Percentiles rank a stretch among this genome's conserved stretches.
phyloP scores from a whole-genome alignment of 108 stramenopile genomes.

The Skeletonema potamos region DNA sequence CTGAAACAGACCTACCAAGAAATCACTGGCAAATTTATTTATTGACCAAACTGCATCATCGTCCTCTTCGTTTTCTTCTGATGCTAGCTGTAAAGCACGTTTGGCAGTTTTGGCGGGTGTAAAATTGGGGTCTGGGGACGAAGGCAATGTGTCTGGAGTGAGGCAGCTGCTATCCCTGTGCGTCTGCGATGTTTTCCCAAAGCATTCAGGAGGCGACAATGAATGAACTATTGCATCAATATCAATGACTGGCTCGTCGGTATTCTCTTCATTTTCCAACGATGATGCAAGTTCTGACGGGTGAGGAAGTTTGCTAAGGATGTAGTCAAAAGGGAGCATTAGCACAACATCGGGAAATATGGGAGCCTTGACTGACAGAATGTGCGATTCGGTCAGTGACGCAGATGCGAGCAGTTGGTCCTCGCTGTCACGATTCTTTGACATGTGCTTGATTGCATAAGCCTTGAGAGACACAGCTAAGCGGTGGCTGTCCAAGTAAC shows the following conservation, averaged over 20 bases:
- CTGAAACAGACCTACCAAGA: slow-evolving; percentile 28
- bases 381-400: slow-evolving; percentile 76
- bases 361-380: slow-evolving; percentile 62
- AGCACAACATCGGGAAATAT: slow-evolving; percentile 68
- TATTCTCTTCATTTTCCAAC: slow-evolving; percentile 28
- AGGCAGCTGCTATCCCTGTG: neutral
- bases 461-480: slow-evolving; percentile 74
- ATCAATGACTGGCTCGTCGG: slow-evolving; percentile 60
- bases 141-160: slow-evolving; percentile 13
- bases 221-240: slow-evolving; percentile 60
- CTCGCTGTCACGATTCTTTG: slow-evolving; percentile 30
- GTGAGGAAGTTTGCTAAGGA: slow-evolving; percentile 63
- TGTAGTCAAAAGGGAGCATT: slow-evolving; percentile 70
- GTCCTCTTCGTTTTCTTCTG: neutral
- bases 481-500: slow-evolving; percentile 81
- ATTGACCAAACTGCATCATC: slow-evolving; percentile 36
- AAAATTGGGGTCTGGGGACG: slow-evolving; percentile 28
- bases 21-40: slow-evolving; percentile 34
- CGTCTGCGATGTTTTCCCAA: slow-evolving; percentile 32
- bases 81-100: neutral
- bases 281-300: slow-evolving; percentile 28
- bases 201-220: slow-evolving; percentile 79
- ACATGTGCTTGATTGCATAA: slow-evolving; percentile 63
- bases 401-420: slow-evolving; percentile 57
- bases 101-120: slow-evolving; percentile 17